Conservation (phyloP, 441 rosid species). For the Hura crepitans region DNA sequence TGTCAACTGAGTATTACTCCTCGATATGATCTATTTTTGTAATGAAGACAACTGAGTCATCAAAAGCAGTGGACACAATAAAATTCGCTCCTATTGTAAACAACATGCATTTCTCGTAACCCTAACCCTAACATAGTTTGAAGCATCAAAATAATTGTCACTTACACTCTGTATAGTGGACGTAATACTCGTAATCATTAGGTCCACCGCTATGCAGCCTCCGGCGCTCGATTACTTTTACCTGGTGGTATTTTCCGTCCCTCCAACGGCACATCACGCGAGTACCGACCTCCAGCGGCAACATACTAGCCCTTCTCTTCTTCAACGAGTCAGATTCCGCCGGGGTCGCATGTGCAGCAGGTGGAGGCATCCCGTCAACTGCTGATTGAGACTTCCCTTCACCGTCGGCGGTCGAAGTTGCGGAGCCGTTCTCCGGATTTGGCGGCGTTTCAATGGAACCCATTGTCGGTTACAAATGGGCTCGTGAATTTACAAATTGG, state of each 20-base stretch:
- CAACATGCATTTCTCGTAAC: not conserved
- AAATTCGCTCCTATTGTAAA: not conserved
- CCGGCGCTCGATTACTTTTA: slow-evolving; percentile 94
- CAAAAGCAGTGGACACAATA: not conserved
- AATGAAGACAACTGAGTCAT: not conserved
- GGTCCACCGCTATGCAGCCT: slow-evolving; percentile 44
- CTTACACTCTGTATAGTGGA: slow-evolving; percentile 97
- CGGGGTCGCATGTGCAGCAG: slow-evolving; percentile 21
- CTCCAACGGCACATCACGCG: slow-evolving; percentile 98
- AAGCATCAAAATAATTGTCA: slow-evolving; percentile 8
- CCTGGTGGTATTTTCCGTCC: slow-evolving; percentile 90
- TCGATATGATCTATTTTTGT: not conserved
- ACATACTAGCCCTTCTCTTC: slow-evolving; percentile 60
- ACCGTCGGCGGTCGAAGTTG: slow-evolving; percentile 23
- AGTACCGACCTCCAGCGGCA: slow-evolving; percentile 92
- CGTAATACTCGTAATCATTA: slow-evolving; percentile 90
- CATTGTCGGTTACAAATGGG: slow-evolving; percentile 39
- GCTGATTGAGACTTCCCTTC: slow-evolving; percentile 30
- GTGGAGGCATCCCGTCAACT: slow-evolving; percentile 25
- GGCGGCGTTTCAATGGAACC: slow-evolving; percentile 70
- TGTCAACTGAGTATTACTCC: too few species aligned
- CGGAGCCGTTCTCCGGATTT: slow-evolving; percentile 37
- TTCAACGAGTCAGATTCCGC: slow-evolving; percentile 48
- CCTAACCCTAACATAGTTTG: slow-evolving; percentile 17
- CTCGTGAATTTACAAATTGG: not conserved